Percentiles rank a stretch among this genome's conserved stretches.
These are phyloP conservation scores for Apiospora koreana DNA, from an alignment of 2,329 filamentous ascomycete species.

Conservation along the genomic window DNA sequence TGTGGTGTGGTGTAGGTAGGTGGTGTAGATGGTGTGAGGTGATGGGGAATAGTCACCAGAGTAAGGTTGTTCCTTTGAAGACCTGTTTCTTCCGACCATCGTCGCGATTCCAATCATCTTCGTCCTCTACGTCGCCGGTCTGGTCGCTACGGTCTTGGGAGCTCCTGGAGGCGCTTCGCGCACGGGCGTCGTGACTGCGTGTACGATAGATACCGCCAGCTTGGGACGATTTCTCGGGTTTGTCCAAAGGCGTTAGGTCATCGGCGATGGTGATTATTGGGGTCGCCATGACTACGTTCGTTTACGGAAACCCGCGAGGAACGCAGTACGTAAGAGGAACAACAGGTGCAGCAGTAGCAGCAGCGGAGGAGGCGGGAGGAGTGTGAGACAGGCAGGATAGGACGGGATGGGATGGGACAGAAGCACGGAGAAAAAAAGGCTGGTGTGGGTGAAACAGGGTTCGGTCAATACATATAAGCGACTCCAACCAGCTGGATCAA, in stretches of 20 bases:
- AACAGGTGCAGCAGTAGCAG: neutral
- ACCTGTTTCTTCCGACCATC: slow-evolving; percentile 38
- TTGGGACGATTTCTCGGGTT: slow-evolving; percentile 21
- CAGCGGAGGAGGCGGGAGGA: neutral
- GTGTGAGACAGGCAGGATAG: neutral
- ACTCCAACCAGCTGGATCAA: neutral
- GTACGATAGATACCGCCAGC: slow-evolving; percentile 35
- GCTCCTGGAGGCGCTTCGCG: slow-evolving; percentile 1
- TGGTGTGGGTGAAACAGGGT: neutral
- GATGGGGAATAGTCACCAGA: slow-evolving; percentile 34
- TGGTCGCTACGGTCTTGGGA: slow-evolving; percentile 19
- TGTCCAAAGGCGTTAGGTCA: slow-evolving; percentile 24
- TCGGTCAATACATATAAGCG: neutral
- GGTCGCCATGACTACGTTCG: slow-evolving; percentile 22
- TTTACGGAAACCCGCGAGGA: neutral
- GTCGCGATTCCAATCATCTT: slow-evolving; percentile 34
- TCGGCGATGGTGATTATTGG: slow-evolving; percentile 31
- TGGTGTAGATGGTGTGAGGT: slow-evolving; percentile 2
- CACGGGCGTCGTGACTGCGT: slow-evolving; percentile 22
- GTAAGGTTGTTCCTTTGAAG: slow-evolving; percentile 36
- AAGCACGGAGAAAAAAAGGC: neutral
- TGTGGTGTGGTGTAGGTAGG: no score
- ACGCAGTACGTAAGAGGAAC: slow-evolving; percentile 3
- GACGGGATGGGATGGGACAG: neutral
- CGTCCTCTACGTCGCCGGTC: slow-evolving; percentile 32